Percentiles rank a stretch among this genome's conserved stretches.
These are phyloP conservation scores for Aspergillus versicolor DNA, from an alignment of 2,329 filamentous ascomycete species.

Conservation along the genomic window DNA sequence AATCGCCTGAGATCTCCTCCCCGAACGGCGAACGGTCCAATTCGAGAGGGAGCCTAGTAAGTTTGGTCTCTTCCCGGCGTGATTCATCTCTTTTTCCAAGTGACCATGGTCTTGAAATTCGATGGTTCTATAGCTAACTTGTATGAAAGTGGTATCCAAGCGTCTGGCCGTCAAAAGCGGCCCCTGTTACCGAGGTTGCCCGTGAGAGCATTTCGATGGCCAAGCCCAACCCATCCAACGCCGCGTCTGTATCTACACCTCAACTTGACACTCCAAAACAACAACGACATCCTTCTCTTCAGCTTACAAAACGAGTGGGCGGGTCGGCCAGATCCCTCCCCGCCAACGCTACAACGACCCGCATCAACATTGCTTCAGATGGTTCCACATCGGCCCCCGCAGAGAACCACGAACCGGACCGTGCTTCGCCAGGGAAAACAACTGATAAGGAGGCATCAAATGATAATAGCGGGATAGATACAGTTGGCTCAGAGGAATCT, in stretches of 20 bases:
- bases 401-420: conserved; percentile 20
- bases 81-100: background rate
- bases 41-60: conserved; percentile 31
- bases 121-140: background rate
- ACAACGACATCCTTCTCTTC: conserved; percentile 37
- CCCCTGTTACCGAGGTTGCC: conserved; percentile 50
- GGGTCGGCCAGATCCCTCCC: conserved; percentile 46
- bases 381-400: conserved; percentile 34
- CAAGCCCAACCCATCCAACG: conserved; percentile 37
- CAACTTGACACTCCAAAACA: conserved; percentile 26
- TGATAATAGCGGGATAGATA: conserved; percentile 12
- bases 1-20: conserved; percentile 23
- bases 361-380: conserved; percentile 46
- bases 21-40: conserved; percentile 24
- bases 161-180: conserved; percentile 50
- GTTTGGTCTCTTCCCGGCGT: conserved; percentile 10
- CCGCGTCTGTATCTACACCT: conserved; percentile 32
- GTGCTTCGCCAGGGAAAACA: conserved; percentile 10
- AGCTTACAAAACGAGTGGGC: conserved; percentile 42
- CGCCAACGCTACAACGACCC: conserved; percentile 45
- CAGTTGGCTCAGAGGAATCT: conserved; percentile 19
- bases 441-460: conserved; percentile 20
- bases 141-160: conserved; percentile 45
- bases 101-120: conserved; percentile 4
- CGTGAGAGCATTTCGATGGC: conserved; percentile 50